These are phyloP conservation scores for Venustampulla echinocandica DNA, from an alignment of 495 filamentous ascomycete genomes.

Conservation along the genomic window DNA sequence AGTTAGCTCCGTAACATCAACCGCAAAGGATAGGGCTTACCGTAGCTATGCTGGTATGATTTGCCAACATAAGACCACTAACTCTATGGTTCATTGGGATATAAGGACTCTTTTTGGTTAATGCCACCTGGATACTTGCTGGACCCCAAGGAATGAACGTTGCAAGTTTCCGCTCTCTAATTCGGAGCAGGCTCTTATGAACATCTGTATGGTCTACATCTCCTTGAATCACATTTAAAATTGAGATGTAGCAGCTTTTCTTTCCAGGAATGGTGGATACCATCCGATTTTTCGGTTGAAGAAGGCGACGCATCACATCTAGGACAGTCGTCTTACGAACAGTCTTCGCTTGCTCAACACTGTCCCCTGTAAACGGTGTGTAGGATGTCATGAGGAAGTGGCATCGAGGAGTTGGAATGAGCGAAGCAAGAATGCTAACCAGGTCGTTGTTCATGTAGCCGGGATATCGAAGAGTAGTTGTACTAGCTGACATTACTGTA, in stretches of 20 bases:
- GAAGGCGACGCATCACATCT: conserved; percentile 90
- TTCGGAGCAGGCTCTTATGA: conserved; percentile 94
- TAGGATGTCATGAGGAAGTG: conserved; percentile 98
- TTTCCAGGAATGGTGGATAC: conserved; percentile 92
- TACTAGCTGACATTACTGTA: conserved; percentile 97
- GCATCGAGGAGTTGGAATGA: conserved; percentile 92
- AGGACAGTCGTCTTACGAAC: conserved; percentile 96
- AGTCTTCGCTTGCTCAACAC: conserved; percentile 90
- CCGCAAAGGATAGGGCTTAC: conserved; percentile 28
- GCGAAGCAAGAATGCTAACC: conserved; percentile 87
- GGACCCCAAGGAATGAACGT: conserved; percentile 99
- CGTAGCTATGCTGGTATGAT: conserved; percentile 95
- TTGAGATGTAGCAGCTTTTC: conserved; percentile 97
- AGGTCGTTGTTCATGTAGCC: conserved; percentile 99
- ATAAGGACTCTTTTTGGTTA: conserved; percentile 95
- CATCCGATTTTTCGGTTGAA: conserved; percentile 99
- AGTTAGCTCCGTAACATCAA: conserved; percentile 13
- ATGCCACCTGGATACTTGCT: conserved; percentile 90
- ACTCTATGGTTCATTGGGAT: conserved; percentile 85
- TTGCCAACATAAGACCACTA: conserved; percentile 93
- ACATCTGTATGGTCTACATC: conserved; percentile 96
- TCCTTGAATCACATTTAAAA: conserved; percentile 96
- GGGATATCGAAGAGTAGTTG: conserved; percentile 90
- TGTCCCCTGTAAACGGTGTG: conserved; percentile 92
- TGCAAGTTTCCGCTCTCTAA: conserved; percentile 86